Conservation (phyloP, 164 flowering plant genomes). For the Nymphaea thermarum region DNA sequence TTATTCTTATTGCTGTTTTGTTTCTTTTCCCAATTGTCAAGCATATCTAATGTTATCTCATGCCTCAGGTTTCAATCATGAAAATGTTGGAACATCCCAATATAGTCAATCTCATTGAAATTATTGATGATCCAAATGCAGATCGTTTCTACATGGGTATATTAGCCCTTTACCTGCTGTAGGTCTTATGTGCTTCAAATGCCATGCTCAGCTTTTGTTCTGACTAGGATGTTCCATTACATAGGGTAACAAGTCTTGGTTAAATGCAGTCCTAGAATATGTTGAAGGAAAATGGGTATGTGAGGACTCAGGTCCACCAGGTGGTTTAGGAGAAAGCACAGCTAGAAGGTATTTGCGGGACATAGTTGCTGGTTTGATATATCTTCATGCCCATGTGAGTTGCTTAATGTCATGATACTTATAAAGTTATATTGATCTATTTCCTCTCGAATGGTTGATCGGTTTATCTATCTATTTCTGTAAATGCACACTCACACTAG, state of each 20-base stretch:
- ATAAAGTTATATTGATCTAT: too few species aligned
- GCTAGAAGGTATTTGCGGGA: constrained; percentile 74
- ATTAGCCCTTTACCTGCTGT: background rate
- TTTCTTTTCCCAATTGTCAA: too few species aligned
- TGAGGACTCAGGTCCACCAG: constrained; percentile 50
- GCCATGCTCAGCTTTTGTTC: too few species aligned
- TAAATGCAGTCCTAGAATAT: constrained; percentile 71
- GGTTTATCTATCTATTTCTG: too few species aligned
- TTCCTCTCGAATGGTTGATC: too few species aligned
- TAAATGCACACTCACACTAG: too few species aligned
- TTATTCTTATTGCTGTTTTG: too few species aligned
- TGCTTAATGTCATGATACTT: background rate
- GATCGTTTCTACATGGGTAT: constrained; percentile 99
- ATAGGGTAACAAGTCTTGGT: too few species aligned
- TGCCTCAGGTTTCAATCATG: constrained; percentile 77
- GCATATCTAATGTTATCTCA: background rate
- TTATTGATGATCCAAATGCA: constrained; percentile 85
- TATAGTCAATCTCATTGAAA: constrained; percentile 93
- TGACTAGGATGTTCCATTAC: too few species aligned
- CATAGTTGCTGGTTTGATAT: constrained; percentile 79
- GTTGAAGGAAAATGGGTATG: constrained; percentile 83
- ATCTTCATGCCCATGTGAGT: constrained; percentile 94
- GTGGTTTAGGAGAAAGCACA: constrained; percentile 52
- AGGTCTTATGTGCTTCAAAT: too few species aligned
- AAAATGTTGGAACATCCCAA: constrained; percentile 86